These are phyloP conservation scores for Tillandsia leiboldiana DNA, from an alignment of 176 grass and related monocot genomes.

Conservation along the genomic window DNA sequence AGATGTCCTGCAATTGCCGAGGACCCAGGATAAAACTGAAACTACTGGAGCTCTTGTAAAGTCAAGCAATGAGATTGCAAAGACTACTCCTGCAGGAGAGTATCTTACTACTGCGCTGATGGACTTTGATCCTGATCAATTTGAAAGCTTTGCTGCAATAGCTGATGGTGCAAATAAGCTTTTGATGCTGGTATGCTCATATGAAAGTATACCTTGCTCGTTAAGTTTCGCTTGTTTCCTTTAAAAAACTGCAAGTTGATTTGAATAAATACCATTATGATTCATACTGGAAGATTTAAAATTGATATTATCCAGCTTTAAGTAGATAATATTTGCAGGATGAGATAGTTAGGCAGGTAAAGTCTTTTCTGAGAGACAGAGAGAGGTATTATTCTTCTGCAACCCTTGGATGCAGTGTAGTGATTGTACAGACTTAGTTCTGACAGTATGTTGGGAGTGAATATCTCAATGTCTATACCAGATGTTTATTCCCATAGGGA, in stretches of 20 bases:
- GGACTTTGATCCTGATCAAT: constrained; percentile 91
- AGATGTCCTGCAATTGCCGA: constrained; percentile 24
- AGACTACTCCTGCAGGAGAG: constrained; percentile 93
- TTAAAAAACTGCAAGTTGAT: too few species aligned
- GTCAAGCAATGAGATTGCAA: constrained; percentile 65
- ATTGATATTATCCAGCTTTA: too few species aligned
- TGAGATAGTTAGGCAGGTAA: not conserved
- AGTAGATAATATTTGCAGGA: not conserved
- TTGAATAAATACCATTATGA: too few species aligned
- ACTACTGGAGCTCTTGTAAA: constrained; percentile 81
- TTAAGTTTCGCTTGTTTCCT: too few species aligned
- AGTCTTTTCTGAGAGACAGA: not conserved
- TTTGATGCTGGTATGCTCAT: constrained; percentile 77
- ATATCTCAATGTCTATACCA: too few species aligned
- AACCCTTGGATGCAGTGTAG: too few species aligned
- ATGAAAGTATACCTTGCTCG: not conserved
- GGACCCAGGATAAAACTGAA: constrained; percentile 51
- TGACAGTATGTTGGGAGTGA: too few species aligned
- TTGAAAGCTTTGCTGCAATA: constrained; percentile 90
- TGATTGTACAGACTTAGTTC: too few species aligned
- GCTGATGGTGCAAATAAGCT: constrained; percentile 99
- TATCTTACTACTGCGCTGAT: constrained; percentile 86
- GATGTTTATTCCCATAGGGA: too few species aligned
- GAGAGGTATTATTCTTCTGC: too few species aligned
- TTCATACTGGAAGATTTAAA: too few species aligned